Evolutionary conservation across 176 grass and related monocot species (phyloP), one percentile per base, ranked within the genome.

Genomic region (Oryza australiensis): DNA sequence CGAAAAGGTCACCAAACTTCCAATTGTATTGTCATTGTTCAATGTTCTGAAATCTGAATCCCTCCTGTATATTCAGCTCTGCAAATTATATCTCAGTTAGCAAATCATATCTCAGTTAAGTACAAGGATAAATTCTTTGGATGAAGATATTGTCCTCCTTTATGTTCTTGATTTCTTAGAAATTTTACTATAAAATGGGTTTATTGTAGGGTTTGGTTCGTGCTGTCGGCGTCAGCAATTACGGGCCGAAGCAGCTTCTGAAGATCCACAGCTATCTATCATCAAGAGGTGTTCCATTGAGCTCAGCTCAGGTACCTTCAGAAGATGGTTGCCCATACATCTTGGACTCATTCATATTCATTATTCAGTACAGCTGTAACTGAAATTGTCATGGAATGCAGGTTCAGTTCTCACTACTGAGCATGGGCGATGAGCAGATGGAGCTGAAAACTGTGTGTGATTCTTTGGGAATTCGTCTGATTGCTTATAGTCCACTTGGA

Each of bases 221-320:
- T 65, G 93, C 93, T 26, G 95, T 98, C 5, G 95, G 92, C 26
- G 95, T 98, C 79, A 98, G 90, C 73, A 98, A 95, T 87, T 95
- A 98, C 9, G 93, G 95, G 30, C 95, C 95, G 1, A 98, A 95
- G 60, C 95, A 95, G 80, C 90, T 98, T 76, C 35, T 91, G 74
- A 98, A 95, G 79, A 98, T 98, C 53, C 80, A 95, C 34, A 68
- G 75, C 71, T 95, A 95, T 66, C 79, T 98, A 46, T 79, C 77
- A 37, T 80, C 90, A 71, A 89, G 87, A 86, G 93, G 93, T 45
- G 89, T 95, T 45, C 96, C 93, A 63, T 64, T 98, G 78, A 91
- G 88, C 69, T 93, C 95, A 57, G 92, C 92, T 91, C 95, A 95
- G 95, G 95, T 98, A 59, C 27, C 65, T 74, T 16, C 49, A 68